These are phyloP conservation scores for Ophiostoma montium DNA, from an alignment of 2,329 filamentous ascomycete species.

Conservation along the genomic window DNA sequence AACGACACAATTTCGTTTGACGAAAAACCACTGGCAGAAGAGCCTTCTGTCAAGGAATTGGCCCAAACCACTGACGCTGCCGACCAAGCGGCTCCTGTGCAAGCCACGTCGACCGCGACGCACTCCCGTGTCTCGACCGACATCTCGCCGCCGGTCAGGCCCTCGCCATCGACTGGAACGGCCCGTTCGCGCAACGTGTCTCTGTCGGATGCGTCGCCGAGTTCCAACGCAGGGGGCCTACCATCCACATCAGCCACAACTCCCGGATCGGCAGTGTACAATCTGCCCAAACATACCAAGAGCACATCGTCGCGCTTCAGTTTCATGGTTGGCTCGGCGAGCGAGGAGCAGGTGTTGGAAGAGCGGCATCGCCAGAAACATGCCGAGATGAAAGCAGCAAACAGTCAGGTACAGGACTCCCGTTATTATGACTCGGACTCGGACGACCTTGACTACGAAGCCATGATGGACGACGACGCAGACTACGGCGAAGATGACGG, in stretches of 20 bases:
- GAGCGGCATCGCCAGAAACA: constrained; percentile 57
- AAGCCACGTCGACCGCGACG: constrained; percentile 17
- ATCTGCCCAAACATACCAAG: constrained; percentile 49
- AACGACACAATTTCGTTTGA: constrained; percentile 13
- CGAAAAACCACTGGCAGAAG: constrained; percentile 14
- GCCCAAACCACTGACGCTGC: constrained; percentile 16
- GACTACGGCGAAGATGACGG: constrained; percentile 29
- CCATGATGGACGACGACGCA: constrained; percentile 49
- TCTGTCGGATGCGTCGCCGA: constrained; percentile 32
- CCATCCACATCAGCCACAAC: constrained; percentile 5
- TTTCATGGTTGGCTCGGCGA: constrained; percentile 54
- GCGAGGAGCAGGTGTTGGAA: constrained; percentile 54
- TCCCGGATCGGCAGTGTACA: constrained; percentile 20
- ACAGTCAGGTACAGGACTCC: constrained; percentile 28
- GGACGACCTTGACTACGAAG: constrained; percentile 45
- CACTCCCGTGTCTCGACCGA: constrained; percentile 22
- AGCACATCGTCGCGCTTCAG: constrained; percentile 70
- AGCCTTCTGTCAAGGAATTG: constrained; percentile 22
- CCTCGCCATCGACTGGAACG: constrained; percentile 23
- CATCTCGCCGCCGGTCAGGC: constrained; percentile 13
- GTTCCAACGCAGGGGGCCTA: constrained; percentile 18
- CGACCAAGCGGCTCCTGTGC: constrained; percentile 15
- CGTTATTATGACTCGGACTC: constrained; percentile 49
- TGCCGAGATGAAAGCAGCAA: constrained; percentile 40
- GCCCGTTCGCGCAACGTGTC: constrained; percentile 38